A percentile compares a stretch with the other conserved stretches of the same genome.
phyloP scores from a whole-genome alignment of 257 asterid species.

The Linderniella brevidens region DNA sequence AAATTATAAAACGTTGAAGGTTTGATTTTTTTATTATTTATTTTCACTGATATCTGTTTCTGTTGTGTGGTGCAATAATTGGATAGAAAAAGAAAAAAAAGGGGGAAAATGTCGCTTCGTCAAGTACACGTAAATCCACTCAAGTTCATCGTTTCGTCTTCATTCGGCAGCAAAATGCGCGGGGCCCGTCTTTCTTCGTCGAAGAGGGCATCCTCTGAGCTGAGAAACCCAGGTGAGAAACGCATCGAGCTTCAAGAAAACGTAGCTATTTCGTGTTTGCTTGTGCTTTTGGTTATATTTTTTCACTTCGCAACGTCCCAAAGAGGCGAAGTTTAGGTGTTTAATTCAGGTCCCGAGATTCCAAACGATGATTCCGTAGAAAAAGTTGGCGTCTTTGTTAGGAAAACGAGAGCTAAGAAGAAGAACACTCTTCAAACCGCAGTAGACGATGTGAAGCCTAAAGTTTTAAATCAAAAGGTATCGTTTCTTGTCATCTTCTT shows the following conservation, averaged over 20 bases:
- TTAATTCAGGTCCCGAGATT: slow-evolving; percentile 24
- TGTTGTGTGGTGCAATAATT: too few relatives aligned
- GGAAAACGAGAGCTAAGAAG: slow-evolving; percentile 39
- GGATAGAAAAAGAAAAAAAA: too few relatives aligned
- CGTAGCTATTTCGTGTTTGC: background rate
- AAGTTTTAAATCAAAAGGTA: slow-evolving; percentile 27
- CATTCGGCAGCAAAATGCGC: slow-evolving; percentile 21
- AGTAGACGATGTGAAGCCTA: slow-evolving; percentile 21
- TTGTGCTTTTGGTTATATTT: slow-evolving; percentile 1
- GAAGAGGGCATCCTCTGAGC: slow-evolving; percentile 15
- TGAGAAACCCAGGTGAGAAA: slow-evolving; percentile 22
- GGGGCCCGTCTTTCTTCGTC: slow-evolving; percentile 9
- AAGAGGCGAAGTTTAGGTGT: slow-evolving; percentile 1
- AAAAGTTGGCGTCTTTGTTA: slow-evolving; percentile 32
- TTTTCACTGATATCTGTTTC: too few relatives aligned
- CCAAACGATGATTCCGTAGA: slow-evolving; percentile 17
- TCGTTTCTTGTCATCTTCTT: background rate
- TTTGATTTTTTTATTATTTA: too few relatives aligned
- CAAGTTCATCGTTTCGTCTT: slow-evolving; percentile 7
- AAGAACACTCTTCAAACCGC: slow-evolving; percentile 19
- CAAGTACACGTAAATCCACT: slow-evolving; percentile 5
- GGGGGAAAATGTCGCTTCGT: too few relatives aligned
- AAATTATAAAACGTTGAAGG: too few relatives aligned
- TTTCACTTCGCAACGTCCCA: background rate
- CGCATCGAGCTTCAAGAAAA: background rate